These are phyloP conservation scores for Cyberlindnera veronae DNA, from an alignment of 805 yeast genomes.

Conservation along the genomic window DNA sequence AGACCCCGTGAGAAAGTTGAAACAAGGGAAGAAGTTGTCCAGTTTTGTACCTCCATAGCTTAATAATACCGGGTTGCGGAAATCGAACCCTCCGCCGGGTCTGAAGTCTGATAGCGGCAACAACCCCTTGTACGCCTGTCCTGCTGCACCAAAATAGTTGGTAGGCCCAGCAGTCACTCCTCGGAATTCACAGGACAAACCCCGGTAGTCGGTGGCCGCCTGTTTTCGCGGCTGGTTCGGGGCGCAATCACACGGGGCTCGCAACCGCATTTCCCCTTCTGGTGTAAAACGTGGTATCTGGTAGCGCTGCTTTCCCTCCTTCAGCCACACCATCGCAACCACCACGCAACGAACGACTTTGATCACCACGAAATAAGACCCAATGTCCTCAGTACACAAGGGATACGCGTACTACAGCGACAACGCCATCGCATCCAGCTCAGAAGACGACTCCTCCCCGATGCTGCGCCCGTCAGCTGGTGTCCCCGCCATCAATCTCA, in stretches of 20 bases:
- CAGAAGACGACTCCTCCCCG: constrained; percentile 23
- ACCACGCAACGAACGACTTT: neutral
- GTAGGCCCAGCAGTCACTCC: neutral
- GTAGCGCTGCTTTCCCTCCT: no score
- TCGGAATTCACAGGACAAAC: no score
- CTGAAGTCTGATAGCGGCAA: neutral
- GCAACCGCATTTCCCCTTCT: no score
- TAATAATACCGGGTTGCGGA: no score
- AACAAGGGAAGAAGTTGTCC: no score
- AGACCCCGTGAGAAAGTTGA: no score
- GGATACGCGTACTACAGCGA: constrained; percentile 19
- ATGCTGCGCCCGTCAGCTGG: constrained; percentile 16
- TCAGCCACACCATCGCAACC: neutral
- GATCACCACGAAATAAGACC: neutral
- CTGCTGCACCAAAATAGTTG: neutral
- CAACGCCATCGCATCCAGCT: constrained; percentile 24
- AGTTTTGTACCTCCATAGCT: no score
- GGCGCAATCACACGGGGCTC: neutral
- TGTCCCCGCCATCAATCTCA: constrained; percentile 2
- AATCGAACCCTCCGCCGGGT: no score
- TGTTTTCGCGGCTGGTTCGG: neutral
- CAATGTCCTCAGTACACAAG: no score
- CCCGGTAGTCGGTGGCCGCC: no score
- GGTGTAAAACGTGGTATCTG: no score
- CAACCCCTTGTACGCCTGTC: no score